Evolutionary conservation across 768 basidiomycete genomes (phyloP), one percentile per base, ranked within the genome.

Genomic region (Rhizopogon vinicolor): DNA sequence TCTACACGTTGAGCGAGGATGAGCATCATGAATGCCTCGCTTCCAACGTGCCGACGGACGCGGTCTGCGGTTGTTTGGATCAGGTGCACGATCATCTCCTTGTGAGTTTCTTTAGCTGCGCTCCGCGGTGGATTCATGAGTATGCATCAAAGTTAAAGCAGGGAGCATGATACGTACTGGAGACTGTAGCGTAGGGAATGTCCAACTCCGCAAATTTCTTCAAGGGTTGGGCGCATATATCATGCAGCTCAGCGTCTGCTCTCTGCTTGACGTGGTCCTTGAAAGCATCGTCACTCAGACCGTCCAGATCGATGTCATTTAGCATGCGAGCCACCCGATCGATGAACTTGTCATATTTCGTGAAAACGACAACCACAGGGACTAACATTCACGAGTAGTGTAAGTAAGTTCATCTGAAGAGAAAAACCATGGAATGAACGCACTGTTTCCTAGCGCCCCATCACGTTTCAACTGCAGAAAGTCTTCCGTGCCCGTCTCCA

Each of bases 241-340:
- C 12, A 14, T 49, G 9, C 1, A 57, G 18, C 29, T 45, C 44
- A 10, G 29, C 29, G n/a, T 48, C 22, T 37, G 50, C 44, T 14
- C 25, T 43, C 14, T 42, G 16, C 9, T 40, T 40, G 12, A 5
- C 19, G 9, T 55, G 13, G n/a, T 51, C 31, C 8, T 52, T 28
- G 7, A 58, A 13, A 22, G 46, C 42, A 10, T 62, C 45, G 12
- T 39, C 40, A n/a, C 42, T 49, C 29, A 22, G 40, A 6, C 2
- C 4, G 1, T 1, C 16, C 4, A 12, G 5, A 45, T 13, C 16
- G 2, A 40, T 68, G 70, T 51, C 73, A 62, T 1, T 75, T 75
- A 48, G 62, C 75, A 4, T 77, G 3, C 51, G 40, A 0, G 51
- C 49, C 13, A 42, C 19, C 9, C 13, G 28, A 2, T 18, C 28